Evolutionary conservation across 108 stramenopile genomes (phyloP), one percentile per base, ranked within the genome.

Genomic region (Nannochloropsis salina): DNA sequence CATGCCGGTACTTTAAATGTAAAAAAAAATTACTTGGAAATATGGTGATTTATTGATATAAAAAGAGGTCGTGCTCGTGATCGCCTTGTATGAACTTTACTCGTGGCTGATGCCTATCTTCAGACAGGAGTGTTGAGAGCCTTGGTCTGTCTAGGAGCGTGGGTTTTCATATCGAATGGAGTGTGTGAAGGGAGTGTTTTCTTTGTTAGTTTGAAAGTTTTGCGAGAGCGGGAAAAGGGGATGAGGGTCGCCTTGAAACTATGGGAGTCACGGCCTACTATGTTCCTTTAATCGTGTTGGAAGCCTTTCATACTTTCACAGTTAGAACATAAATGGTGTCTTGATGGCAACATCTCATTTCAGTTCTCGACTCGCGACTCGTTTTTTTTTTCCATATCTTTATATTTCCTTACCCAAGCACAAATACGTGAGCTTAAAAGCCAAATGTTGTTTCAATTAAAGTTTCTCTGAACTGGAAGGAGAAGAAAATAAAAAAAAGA

Each of bases 51-150:
- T 51, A 51, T 51, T 10, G 15, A 51, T 51, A 51, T 10, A 12
- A 51, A 15, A 44, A 82, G 93, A 8, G 90, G 93, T 84, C 51
- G 90, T 47, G 87, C 82, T 61, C 44, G 87, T 15, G 92, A 93
- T 84, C 88, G 92, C 80, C 92, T 94, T 9, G 92, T 93, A 80
- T n/a, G 61, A 15, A 15, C 61, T 74, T 74, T n/a, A n/a, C 61
- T 74, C 2, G 1, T 1, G 61, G 20, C n/a, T 74, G 15, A 74
- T 6, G 61, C 61, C 20, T 74, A 74, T 6, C 61, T 74, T 4
- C 61, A 74, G 61, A n/a, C 61, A 3, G 61, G 61, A n/a, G 20
- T 74, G 61, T 74, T 74, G 61, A 2, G n/a, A n/a, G n/a, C 61
- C 6, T n/a, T 74, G 61, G 61, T 74, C 20, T 74, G 61, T 74